phyloP scores from a whole-genome alignment of 345 rosid species.

The Bretschneidera sinensis region DNA sequence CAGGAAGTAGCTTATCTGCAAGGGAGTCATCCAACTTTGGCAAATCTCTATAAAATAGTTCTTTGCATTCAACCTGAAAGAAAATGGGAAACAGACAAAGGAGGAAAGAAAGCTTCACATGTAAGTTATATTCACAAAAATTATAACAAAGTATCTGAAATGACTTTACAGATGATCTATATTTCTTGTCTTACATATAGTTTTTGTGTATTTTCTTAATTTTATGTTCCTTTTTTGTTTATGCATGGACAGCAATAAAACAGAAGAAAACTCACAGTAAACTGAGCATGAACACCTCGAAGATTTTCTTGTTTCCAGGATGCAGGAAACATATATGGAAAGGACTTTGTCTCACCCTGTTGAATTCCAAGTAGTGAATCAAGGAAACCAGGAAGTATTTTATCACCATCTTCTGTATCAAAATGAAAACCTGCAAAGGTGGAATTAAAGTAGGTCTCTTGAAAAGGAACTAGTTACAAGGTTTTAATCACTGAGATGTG shows the following conservation, averaged over 20 bases:
- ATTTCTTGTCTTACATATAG: neutral
- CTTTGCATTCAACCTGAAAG: constrained; percentile 77
- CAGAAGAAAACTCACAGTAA: constrained; percentile 61
- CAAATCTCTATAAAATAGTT: constrained; percentile 75
- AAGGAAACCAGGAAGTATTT: constrained; percentile 76
- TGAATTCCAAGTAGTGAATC: constrained; percentile 64
- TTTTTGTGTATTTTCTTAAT: constrained; percentile 4
- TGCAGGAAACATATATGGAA: constrained; percentile 75
- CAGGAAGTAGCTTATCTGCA: constrained; percentile 81
- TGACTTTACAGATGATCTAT: neutral
- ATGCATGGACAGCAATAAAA: too few relatives aligned
- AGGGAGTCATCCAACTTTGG: constrained; percentile 75
- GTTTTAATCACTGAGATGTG: too few relatives aligned
- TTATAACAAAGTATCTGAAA: neutral
- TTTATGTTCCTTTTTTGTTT: neutral
- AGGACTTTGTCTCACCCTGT: constrained; percentile 74
- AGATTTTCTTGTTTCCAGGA: constrained; percentile 88
- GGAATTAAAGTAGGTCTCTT: neutral
- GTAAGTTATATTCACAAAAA: neutral
- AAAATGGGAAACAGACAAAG: constrained; percentile 7
- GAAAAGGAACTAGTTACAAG: too few relatives aligned
- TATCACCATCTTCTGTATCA: constrained; percentile 85
- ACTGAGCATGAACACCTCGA: constrained; percentile 77
- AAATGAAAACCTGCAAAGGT: constrained; percentile 64
- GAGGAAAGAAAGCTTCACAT: neutral